phyloP scores from a whole-genome alignment of 192 early-diverging fungal genomes.

The Backusella tarrabulga region DNA sequence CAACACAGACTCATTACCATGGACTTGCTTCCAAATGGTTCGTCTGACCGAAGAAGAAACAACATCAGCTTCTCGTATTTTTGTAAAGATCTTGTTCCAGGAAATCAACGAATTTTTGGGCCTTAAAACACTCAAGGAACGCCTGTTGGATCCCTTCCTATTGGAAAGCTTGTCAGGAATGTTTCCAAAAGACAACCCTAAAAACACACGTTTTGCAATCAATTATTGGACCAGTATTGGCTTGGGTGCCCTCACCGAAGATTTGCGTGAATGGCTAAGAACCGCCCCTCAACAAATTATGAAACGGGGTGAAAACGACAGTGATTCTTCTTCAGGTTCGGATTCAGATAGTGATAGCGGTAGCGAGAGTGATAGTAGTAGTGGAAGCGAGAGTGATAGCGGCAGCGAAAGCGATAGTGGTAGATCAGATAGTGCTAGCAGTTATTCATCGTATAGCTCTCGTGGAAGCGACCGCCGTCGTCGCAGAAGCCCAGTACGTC shows the following conservation, averaged over 20 bases:
- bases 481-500: background rate
- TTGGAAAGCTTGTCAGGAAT: conserved; percentile 78
- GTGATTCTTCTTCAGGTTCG: conserved; percentile 35
- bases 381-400: conserved; percentile 23
- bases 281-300: conserved; percentile 68
- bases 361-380: conserved; percentile 31
- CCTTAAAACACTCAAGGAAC: conserved; percentile 70
- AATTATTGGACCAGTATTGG: conserved; percentile 97
- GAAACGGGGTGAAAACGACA: conserved; percentile 39
- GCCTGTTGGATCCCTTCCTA: conserved; percentile 67
- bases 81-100: conserved; percentile 93
- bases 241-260: conserved; percentile 89
- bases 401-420: conserved; percentile 19
- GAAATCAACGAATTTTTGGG: conserved; percentile 85
- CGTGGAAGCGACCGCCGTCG: background rate
- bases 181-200: conserved; percentile 89
- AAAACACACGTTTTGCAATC: conserved; percentile 92
- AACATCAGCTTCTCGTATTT: conserved; percentile 94
- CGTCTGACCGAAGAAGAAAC: conserved; percentile 94
- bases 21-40: conserved; percentile 79
- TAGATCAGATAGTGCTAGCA: background rate
- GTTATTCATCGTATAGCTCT: background rate
- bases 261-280: conserved; percentile 73
- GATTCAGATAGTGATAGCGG: conserved; percentile 39
- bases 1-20: conserved; percentile 78